phyloP scores from a whole-genome alignment of 2,329 filamentous ascomycete genomes.

The Fusarium protoensiforme region DNA sequence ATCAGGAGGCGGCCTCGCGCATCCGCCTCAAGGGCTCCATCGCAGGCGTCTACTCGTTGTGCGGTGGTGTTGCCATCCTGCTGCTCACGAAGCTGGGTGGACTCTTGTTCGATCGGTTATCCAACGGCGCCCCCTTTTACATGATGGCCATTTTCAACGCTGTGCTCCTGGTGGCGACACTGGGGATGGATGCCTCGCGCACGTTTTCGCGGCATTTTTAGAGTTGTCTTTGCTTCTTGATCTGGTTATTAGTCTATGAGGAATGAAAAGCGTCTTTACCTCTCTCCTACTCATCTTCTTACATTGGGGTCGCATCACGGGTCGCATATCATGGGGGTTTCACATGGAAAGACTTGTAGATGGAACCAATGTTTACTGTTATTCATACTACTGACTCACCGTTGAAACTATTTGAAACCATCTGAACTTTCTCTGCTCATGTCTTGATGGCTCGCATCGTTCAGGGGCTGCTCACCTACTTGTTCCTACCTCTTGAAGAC shows the following conservation, averaged over 20 bases:
- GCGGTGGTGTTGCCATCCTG: conserved; percentile 89
- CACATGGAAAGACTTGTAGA: background rate
- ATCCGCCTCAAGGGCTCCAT: conserved; percentile 88
- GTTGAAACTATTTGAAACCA: background rate
- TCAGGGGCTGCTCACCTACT: background rate
- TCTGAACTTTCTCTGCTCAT: background rate
- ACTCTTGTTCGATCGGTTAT: conserved; percentile 81
- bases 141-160: conserved; percentile 93
- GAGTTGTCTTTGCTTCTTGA: background rate
- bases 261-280: conserved; percentile 19
- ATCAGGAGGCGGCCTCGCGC: conserved; percentile 55
- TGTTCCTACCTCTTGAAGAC: background rate
- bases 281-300: background rate
- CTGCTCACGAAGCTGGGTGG: conserved; percentile 93
- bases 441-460: background rate
- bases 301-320: background rate
- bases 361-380: background rate
- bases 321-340: background rate
- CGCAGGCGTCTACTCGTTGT: conserved; percentile 92
- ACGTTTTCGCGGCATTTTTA: conserved; percentile 46
- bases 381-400: background rate
- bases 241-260: conserved; percentile 20
- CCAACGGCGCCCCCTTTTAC: conserved; percentile 86
- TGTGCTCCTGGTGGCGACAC: conserved; percentile 69
- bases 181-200: conserved; percentile 61